Evolutionary conservation across 257 asterid species (phyloP).

Genomic region (Nicotiana obtusifolia): DNA sequence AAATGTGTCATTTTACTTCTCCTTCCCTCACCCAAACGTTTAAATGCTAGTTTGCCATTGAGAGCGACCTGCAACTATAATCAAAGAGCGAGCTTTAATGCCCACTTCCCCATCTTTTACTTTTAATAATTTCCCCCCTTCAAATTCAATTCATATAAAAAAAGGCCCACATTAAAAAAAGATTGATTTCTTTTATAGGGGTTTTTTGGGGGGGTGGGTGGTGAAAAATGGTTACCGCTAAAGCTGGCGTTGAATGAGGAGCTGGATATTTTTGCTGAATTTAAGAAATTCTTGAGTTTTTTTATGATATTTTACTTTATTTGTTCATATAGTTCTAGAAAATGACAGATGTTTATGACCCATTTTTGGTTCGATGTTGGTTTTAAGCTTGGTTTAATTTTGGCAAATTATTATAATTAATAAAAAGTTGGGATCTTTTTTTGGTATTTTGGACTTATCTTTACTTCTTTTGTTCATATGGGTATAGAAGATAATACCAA

Average conservation of each 20-base stretch:
- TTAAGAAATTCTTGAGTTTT: neutral
- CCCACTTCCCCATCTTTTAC: conserved; percentile 23
- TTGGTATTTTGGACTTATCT: neutral
- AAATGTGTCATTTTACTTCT: neutral
- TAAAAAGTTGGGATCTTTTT: neutral
- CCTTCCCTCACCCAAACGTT: conserved; percentile 23
- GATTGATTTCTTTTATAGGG: neutral
- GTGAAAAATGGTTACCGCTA: conserved; percentile 6
- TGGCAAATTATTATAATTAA: neutral
- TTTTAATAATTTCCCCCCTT: neutral
- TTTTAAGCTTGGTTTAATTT: neutral
- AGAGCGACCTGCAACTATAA: conserved; percentile 25
- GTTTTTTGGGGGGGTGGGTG: neutral
- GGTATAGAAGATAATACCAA: neutral
- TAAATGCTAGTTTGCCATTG: conserved; percentile 26
- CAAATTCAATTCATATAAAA: conserved; percentile 3
- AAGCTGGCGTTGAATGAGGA: conserved; percentile 18
- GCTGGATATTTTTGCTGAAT: neutral
- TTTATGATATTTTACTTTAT: neutral
- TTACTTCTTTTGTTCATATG: neutral
- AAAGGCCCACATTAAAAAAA: neutral
- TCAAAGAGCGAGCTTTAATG: neutral
- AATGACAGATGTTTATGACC: neutral
- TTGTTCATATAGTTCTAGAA: neutral
- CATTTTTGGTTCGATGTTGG: neutral